phyloP scores from a whole-genome alignment of 768 basidiomycete genomes.

The Kwoniella sp. region DNA sequence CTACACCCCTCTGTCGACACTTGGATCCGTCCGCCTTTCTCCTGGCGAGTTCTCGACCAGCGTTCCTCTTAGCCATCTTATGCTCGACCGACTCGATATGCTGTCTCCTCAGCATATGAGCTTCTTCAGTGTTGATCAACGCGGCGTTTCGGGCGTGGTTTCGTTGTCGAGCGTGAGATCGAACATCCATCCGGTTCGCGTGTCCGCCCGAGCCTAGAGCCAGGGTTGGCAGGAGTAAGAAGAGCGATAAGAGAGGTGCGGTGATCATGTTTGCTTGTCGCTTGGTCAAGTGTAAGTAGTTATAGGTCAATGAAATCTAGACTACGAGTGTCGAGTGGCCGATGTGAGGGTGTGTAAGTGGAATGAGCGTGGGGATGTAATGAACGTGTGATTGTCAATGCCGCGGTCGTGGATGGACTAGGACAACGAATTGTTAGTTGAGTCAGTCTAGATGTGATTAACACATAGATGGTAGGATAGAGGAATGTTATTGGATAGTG shows the following conservation, averaged over 20 bases:
- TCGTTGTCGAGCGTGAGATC: slow-evolving; percentile 21
- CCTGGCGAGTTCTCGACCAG: slow-evolving; percentile 7
- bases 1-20: slow-evolving; percentile 10
- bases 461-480: too few relatives aligned
- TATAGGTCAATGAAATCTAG: not conserved
- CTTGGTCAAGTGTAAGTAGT: not conserved
- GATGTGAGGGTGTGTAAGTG: not conserved
- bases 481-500: too few relatives aligned
- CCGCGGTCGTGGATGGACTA: not conserved
- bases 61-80: slow-evolving; percentile 15
- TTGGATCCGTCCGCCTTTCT: slow-evolving; percentile 20
- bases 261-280: slow-evolving; percentile 13
- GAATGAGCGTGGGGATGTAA: slow-evolving; percentile 17
- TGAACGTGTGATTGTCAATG: slow-evolving; percentile 9
- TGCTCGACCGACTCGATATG: slow-evolving; percentile 21
- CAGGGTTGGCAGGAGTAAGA: slow-evolving; percentile 17
- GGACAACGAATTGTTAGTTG: not conserved
- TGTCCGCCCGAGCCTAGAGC: slow-evolving; percentile 12
- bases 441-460: too few relatives aligned
- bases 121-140: not conserved
- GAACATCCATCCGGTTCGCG: slow-evolving; percentile 13
- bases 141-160: slow-evolving; percentile 19
- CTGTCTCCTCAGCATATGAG: slow-evolving; percentile 9
- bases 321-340: not conserved
- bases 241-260: slow-evolving; percentile 11